Base-by-base conservation (phyloP, 2,329 filamentous ascomycete genomes). In the Cercospora sp. region DNA sequence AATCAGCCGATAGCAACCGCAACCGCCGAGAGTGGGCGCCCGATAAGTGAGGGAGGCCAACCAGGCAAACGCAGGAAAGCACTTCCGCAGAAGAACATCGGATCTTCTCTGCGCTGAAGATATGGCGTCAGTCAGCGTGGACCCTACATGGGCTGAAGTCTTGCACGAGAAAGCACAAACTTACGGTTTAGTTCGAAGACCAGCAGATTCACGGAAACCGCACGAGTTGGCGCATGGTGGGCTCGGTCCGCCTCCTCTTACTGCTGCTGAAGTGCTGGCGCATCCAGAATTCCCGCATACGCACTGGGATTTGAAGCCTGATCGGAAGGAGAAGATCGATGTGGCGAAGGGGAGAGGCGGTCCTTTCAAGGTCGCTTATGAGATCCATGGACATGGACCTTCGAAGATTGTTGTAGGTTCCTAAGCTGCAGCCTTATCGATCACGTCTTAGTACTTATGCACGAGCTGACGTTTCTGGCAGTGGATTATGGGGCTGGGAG, bases 401-500 rank as follows among this genome's bases (percentile, higher is more conserved):
- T 84, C 86, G 71, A 91, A 91, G 81, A 81, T 95, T 71, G 83
- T 93, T 74, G 92, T 95, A 83, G 71, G 90, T 87, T 57, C 20
- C 58, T 57, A 3, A 28, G n/a, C 60, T 60, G 64, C 59, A 51
- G 18, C 36, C 59, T 48, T 68, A 28, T 70, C 33, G 63, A 48
- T 48, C 23, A 65, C 55, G n/a, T 51, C 5, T 51, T 59, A 55
- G 10, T 39, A 18, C 63, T 63, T 61, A 42, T 63, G 55, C 39
- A 60, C 30, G 28, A 58, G 16, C 65, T 69, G 59, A 68, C 59
- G 45, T 31, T 55, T 36, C 16, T 64, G 57, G 30, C 74, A 94
- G 91, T 88, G 91, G 81, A 85, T 96, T 74, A 93, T 93, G 89
- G 93, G 93, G 70, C 85, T 96, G 3, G 92, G 90, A 42, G 89